Percentiles rank a stretch among this genome's conserved stretches.
Evolutionary conservation across 2,329 filamentous ascomycete genomes (phyloP).

Genomic region (Penicillium sp.): DNA sequence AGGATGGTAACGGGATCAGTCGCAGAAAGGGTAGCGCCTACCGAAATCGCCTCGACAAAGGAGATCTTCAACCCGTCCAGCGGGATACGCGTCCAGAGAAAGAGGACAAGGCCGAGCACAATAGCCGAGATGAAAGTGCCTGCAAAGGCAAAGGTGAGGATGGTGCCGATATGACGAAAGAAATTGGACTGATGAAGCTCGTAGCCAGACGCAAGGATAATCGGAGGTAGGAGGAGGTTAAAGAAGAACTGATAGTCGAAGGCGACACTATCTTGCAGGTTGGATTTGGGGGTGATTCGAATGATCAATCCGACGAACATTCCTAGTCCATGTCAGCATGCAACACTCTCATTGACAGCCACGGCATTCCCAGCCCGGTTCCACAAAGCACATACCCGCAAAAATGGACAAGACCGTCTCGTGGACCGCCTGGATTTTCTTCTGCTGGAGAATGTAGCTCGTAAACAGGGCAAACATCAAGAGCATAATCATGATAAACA

Average conservation of each 20-base stretch:
- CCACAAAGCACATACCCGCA: slow-evolving; percentile 55
- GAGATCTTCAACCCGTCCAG: slow-evolving; percentile 78
- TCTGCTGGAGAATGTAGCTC: slow-evolving; percentile 92
- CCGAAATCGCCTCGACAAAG: slow-evolving; percentile 93
- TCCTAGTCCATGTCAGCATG: slow-evolving; percentile 48
- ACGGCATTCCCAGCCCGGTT: background rate
- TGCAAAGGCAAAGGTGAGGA: slow-evolving; percentile 93
- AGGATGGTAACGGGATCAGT: slow-evolving; percentile 97
- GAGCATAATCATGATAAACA: slow-evolving; percentile 93
- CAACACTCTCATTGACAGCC: background rate
- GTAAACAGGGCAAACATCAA: slow-evolving; percentile 93
- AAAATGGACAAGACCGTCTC: slow-evolving; percentile 99
- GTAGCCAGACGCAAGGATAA: slow-evolving; percentile 94
- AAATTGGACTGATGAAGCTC: slow-evolving; percentile 98
- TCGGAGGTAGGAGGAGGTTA: slow-evolving; percentile 95
- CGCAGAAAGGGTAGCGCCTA: slow-evolving; percentile 91
- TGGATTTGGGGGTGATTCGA: slow-evolving; percentile 70
- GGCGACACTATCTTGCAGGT: slow-evolving; percentile 82
- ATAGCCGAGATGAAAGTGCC: slow-evolving; percentile 95
- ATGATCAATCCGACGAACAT: slow-evolving; percentile 93
- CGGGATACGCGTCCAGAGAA: slow-evolving; percentile 79
- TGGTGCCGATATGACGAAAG: slow-evolving; percentile 96
- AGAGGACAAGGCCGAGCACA: slow-evolving; percentile 85
- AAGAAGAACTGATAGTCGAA: slow-evolving; percentile 99
- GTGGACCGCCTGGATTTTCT: slow-evolving; percentile 94